Percentiles rank a stretch among this genome's conserved stretches.
Conservation (phyloP, 2,329 filamentous ascomycete genomes). For the Trichoderma brevicompactum region DNA sequence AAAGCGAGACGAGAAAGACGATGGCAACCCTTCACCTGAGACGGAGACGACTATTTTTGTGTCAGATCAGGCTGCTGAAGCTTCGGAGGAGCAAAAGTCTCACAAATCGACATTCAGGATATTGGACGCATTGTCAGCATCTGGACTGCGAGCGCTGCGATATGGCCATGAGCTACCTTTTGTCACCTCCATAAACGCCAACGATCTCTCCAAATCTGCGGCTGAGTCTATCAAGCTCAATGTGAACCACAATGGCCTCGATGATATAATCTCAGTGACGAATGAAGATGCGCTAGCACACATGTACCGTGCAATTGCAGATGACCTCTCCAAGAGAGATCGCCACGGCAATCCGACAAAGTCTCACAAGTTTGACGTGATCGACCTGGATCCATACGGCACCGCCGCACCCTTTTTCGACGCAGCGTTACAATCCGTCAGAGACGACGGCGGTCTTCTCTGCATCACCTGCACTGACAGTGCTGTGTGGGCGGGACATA, state of each 20-base stretch:
- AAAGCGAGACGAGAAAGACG: slow-evolving; percentile 49
- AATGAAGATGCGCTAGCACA: slow-evolving; percentile 84
- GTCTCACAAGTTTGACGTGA: slow-evolving; percentile 77
- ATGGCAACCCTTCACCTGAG: slow-evolving; percentile 33
- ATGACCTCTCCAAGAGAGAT: slow-evolving; percentile 52
- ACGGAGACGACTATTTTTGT: slow-evolving; percentile 1
- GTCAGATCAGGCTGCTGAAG: slow-evolving; percentile 27
- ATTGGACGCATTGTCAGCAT: slow-evolving; percentile 91
- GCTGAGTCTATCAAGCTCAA: slow-evolving; percentile 83
- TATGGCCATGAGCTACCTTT: slow-evolving; percentile 92
- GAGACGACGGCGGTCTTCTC: slow-evolving; percentile 82
- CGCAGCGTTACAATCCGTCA: slow-evolving; percentile 81
- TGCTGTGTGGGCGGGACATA: slow-evolving; percentile 90
- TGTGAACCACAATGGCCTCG: slow-evolving; percentile 78
- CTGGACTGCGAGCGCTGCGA: slow-evolving; percentile 84
- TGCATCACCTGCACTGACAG: slow-evolving; percentile 98
- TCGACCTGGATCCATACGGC: slow-evolving; percentile 95
- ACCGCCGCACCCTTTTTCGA: slow-evolving; percentile 93
- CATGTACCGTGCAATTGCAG: slow-evolving; percentile 78
- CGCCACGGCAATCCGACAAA: slow-evolving; percentile 46
- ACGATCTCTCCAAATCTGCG: slow-evolving; percentile 81
- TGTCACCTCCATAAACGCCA: slow-evolving; percentile 79
- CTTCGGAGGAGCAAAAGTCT: slow-evolving; percentile 36
- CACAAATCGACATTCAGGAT: slow-evolving; percentile 69
- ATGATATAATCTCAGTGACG: slow-evolving; percentile 71